Percentiles rank a stretch among this genome's conserved stretches.
These are phyloP conservation scores for Phlebiopsis gigantea DNA, from an alignment of 768 basidiomycete genomes.

Conservation along the genomic window DNA sequence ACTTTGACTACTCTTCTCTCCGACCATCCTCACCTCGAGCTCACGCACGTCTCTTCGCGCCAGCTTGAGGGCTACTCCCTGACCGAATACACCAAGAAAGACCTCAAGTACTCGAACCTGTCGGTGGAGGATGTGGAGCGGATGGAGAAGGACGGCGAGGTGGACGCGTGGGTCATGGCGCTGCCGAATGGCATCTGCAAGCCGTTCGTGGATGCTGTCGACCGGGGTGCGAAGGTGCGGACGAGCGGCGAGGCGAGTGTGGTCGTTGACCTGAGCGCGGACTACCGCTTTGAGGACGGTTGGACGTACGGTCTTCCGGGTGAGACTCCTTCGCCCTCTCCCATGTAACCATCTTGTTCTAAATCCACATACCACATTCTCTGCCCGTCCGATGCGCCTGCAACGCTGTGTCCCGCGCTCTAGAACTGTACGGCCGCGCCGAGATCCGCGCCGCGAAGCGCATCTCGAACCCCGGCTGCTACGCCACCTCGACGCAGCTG, in stretches of 20 bases:
- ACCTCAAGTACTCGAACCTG: slow-evolving; percentile 76
- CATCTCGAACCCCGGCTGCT: slow-evolving; percentile 97
- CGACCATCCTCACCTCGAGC: slow-evolving; percentile 79
- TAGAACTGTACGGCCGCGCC: slow-evolving; percentile 85
- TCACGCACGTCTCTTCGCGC: slow-evolving; percentile 95
- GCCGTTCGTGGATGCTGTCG: slow-evolving; percentile 94
- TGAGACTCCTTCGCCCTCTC: slow-evolving; percentile 55
- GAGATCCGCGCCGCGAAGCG: slow-evolving; percentile 66
- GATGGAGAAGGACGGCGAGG: slow-evolving; percentile 86
- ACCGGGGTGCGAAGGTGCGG: slow-evolving; percentile 62
- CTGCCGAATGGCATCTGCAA: slow-evolving; percentile 97
- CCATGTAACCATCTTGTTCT: slow-evolving; percentile 25
- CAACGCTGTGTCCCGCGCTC: background rate
- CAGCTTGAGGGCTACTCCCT: slow-evolving; percentile 83
- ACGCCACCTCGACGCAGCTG: slow-evolving; percentile 89
- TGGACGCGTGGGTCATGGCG: slow-evolving; percentile 99
- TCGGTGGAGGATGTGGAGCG: slow-evolving; percentile 70
- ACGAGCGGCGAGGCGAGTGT: slow-evolving; percentile 55
- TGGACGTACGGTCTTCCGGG: slow-evolving; percentile 99
- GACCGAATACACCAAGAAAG: slow-evolving; percentile 72
- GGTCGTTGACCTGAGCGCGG: slow-evolving; percentile 88
- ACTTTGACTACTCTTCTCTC: slow-evolving; percentile 85
- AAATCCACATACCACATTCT: slow-evolving; percentile 22
- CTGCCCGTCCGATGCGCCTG: background rate
- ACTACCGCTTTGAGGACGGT: slow-evolving; percentile 89